A percentile compares a stretch with the other conserved stretches of the same genome.
Evolutionary conservation across 805 yeast genomes (phyloP).

Genomic region (Lipomyces spencermartinsiae): DNA sequence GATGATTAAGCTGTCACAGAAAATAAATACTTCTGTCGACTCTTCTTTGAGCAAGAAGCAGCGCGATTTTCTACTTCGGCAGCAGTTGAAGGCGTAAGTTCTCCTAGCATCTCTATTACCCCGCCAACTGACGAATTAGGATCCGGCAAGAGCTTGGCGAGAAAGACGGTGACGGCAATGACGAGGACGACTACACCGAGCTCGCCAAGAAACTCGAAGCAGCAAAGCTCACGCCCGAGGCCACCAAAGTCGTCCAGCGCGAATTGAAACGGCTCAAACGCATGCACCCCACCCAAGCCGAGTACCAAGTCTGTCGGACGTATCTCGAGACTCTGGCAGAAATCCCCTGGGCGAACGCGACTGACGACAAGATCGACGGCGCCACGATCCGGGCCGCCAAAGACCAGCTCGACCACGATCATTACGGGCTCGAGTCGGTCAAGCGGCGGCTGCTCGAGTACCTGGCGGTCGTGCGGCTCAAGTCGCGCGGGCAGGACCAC

Average conservation of each 20-base stretch:
- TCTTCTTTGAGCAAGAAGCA: constrained; percentile 40
- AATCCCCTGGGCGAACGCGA: constrained; percentile 48
- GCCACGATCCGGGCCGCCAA: constrained; percentile 59
- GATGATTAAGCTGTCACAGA: constrained; percentile 36
- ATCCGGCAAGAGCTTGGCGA: constrained; percentile 41
- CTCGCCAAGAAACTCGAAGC: constrained; percentile 42
- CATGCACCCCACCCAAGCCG: constrained; percentile 52
- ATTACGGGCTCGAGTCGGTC: constrained; percentile 74
- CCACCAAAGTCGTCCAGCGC: constrained; percentile 47
- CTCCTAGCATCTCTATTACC: neutral
- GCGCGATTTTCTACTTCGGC: constrained; percentile 42
- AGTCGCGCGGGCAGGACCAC: constrained; percentile 39
- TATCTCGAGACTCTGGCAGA: constrained; percentile 51
- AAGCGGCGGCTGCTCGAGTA: constrained; percentile 80
- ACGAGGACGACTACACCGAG: constrained; percentile 47
- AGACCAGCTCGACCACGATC: constrained; percentile 71
- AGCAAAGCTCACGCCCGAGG: constrained; percentile 36
- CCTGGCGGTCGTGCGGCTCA: constrained; percentile 74
- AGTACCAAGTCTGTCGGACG: constrained; percentile 51
- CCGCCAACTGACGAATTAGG: constrained; percentile 6
- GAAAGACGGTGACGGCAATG: constrained; percentile 41
- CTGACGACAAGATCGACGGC: constrained; percentile 40
- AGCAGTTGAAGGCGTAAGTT: constrained; percentile 37
- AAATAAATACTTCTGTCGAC: constrained; percentile 40
- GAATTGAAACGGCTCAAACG: constrained; percentile 49